Percentiles rank a stretch among this genome's conserved stretches.
phyloP scores from a whole-genome alignment of 2,329 filamentous ascomycete genomes.

The Paracoccidioides lutzii region DNA sequence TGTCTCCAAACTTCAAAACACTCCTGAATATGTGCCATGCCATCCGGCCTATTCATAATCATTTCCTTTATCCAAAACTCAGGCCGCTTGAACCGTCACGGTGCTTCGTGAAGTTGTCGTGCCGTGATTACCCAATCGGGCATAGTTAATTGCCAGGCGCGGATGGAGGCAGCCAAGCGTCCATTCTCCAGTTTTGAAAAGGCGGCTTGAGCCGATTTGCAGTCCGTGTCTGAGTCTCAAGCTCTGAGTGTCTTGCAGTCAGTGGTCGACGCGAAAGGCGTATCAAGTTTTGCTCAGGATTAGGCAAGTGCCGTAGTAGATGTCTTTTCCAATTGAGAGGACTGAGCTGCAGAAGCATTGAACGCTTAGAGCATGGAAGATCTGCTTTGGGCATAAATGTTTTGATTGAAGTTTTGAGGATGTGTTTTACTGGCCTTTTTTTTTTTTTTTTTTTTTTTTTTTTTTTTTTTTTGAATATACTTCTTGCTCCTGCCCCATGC shows the following conservation, averaged over 20 bases:
- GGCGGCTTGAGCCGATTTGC: too few species aligned
- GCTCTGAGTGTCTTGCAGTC: too few species aligned
- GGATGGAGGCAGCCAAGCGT: conserved; percentile 45
- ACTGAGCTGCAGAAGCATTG: conserved; percentile 58
- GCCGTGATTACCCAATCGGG: conserved; percentile 40
- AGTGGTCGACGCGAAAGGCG: too few species aligned
- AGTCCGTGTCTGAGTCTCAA: too few species aligned
- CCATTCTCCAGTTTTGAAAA: conserved; percentile 36
- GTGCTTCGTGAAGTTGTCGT: conserved; percentile 49
- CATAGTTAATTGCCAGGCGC: conserved; percentile 45
- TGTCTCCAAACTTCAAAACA: conserved; percentile 48
- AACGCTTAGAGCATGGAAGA: conserved; percentile 45
- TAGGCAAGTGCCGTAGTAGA: conserved; percentile 58
- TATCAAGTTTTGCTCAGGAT: conserved; percentile 47
- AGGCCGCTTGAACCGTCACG: conserved; percentile 33
- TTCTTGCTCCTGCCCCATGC: not conserved
- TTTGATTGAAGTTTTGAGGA: conserved; percentile 47
- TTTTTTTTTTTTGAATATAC: not conserved
- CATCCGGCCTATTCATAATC: conserved; percentile 40
- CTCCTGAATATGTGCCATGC: conserved; percentile 41
- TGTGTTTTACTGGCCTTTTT: not conserved
- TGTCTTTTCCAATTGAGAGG: conserved; percentile 50
- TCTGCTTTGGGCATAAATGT: conserved; percentile 53
- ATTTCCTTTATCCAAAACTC: conserved; percentile 30
- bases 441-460: not conserved